Evolutionary conservation across 2,329 filamentous ascomycete species (phyloP), one percentile per base, ranked within the genome.

Genomic region (Fusarium sacchari): DNA sequence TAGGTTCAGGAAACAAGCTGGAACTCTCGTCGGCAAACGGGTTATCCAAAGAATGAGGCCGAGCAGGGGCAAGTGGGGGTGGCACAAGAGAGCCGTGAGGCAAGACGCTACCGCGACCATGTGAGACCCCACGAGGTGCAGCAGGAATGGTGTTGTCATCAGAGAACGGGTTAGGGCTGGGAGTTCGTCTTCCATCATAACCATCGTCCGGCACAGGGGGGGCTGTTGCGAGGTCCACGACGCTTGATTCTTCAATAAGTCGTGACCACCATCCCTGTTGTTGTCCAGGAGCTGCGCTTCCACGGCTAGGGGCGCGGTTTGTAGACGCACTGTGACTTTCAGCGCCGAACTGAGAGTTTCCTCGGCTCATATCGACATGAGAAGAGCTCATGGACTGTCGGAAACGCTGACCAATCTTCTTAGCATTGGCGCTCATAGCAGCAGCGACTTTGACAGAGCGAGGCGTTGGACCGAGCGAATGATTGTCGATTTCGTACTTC

Each of bases 21-120:
- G 86, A 86, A 69, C 88, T 85, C 15, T 79, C 77, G 63, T 89
- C 87, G 9, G 83, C 83, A 72, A 89, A 89, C 6, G 87, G 86
- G 57, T 82, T 81, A 15, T 77, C 61, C 17, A 79, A 74, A 72
- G 64, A 57, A 24, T 69, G 26, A 17, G 56, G 53, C 22, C 72
- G 64, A 22, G 67, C 43, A 49, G 83, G 79, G 8, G 78, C 71
- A 22, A 84, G 76, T 4, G 84, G 83, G 52, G 79, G 77, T 10
- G 83, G 80, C 63, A 83, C 83, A 53, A 83, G 82, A 5, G 83
- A 84, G 46, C 80, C 79, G 67, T 81, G 82, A 7, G 81, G 72
- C 37, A 84, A 73, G 34, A 81, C 81, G 71, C 88, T 85, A 47
- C 78, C 76, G 72, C 89, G 87, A n/a, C 83, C 84, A 74, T 73